These are phyloP conservation scores for Aspergillus sp. DNA, from an alignment of 2,329 filamentous ascomycete genomes.

Conservation along the genomic window DNA sequence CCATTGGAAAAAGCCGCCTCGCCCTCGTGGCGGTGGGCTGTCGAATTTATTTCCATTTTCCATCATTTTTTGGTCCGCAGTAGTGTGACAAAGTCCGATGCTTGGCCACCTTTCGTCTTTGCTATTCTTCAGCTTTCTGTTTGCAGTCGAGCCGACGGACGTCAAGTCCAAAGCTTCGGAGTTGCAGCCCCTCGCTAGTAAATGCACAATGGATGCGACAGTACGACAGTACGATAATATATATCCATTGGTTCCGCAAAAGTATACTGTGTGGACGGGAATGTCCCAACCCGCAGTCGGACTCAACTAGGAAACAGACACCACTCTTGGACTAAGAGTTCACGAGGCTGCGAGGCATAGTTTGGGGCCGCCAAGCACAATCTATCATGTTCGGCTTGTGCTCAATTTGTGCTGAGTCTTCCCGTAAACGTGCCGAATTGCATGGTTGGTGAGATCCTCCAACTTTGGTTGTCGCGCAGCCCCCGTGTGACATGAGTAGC, in stretches of 20 bases:
- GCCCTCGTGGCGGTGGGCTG: conserved; percentile 30
- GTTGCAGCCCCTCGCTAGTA: not conserved
- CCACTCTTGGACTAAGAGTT: not conserved
- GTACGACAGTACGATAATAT: no score
- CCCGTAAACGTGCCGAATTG: not conserved
- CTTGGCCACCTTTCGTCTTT: not conserved
- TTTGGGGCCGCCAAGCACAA: conserved; percentile 1
- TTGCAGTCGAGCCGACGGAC: not conserved
- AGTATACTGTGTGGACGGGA: no score
- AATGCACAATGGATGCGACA: not conserved
- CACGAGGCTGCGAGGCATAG: not conserved
- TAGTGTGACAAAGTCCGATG: not conserved
- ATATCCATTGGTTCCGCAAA: no score
- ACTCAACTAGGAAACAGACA: not conserved
- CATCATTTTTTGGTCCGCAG: not conserved
- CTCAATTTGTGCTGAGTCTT: conserved; percentile 2
- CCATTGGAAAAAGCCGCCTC: conserved; percentile 24
- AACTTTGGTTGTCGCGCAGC: not conserved
- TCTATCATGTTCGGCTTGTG: not conserved
- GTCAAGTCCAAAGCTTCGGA: not conserved
- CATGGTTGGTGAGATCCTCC: not conserved
- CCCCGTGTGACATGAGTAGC: not conserved
- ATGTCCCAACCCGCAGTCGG: not conserved
- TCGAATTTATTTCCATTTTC: not conserved
- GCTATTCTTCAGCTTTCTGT: not conserved